Percentiles rank a stretch among this genome's conserved stretches.
Evolutionary conservation across 805 yeast species (phyloP).

Genomic region (Yamadazyma akitaensis): DNA sequence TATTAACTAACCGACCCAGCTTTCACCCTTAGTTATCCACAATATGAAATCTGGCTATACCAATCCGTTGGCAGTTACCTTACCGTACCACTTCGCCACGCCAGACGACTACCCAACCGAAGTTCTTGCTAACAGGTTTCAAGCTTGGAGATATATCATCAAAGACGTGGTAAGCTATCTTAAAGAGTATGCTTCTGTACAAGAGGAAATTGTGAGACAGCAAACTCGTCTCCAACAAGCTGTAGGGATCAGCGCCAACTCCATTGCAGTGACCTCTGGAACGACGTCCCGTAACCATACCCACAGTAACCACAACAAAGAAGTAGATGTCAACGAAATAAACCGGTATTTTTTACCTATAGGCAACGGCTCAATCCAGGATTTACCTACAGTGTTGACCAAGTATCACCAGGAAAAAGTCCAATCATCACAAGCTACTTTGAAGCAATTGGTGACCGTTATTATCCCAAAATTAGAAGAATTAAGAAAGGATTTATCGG

Average conservation of each 20-base stretch:
- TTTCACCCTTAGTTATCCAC: not conserved
- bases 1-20: too few relatives aligned
- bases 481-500: conserved; percentile 65
- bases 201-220: conserved; percentile 84
- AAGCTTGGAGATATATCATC: conserved; percentile 81
- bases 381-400: conserved; percentile 67
- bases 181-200: conserved; percentile 75
- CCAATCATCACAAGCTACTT: conserved; percentile 36
- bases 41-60: conserved; percentile 15
- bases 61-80: conserved; percentile 39
- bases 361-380: conserved; percentile 74
- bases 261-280: conserved; percentile 12
- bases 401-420: conserved; percentile 44
- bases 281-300: conserved; percentile 11
- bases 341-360: conserved; percentile 64
- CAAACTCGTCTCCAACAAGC: conserved; percentile 80
- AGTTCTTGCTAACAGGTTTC: conserved; percentile 74
- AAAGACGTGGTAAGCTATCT: conserved; percentile 72
- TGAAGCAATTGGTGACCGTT: conserved; percentile 46
- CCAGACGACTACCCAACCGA: conserved; percentile 71
- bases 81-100: conserved; percentile 34
- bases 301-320: conserved; percentile 6
- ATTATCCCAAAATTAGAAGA: conserved; percentile 55
- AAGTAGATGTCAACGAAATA: conserved; percentile 32
- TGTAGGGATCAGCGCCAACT: conserved; percentile 34